These are phyloP conservation scores for Spathaspora gorwiae DNA, from an alignment of 805 yeast species.

Conservation along the genomic window DNA sequence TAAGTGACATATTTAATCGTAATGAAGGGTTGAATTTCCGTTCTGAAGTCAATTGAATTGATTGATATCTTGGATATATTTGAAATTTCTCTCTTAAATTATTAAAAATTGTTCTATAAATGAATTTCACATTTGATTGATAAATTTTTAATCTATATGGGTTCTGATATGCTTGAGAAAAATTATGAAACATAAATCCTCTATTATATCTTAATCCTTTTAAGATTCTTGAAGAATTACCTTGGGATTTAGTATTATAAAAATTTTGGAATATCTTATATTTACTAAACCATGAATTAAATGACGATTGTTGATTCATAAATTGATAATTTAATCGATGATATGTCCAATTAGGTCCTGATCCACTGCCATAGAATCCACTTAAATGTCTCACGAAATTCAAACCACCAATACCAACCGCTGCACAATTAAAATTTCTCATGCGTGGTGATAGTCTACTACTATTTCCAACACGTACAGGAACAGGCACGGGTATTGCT, in stretches of 20 bases:
- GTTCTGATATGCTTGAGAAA: slow-evolving; percentile 19
- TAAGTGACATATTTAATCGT: slow-evolving; percentile 26
- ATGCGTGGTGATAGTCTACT: background rate
- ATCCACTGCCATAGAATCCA: background rate
- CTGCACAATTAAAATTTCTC: background rate
- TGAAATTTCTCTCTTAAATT: slow-evolving; percentile 7
- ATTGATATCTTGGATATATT: background rate
- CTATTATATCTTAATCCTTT: slow-evolving; percentile 3
- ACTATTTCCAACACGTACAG: slow-evolving; percentile 13
- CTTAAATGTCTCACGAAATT: background rate
- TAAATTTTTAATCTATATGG: slow-evolving; percentile 16
- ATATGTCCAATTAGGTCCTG: slow-evolving; percentile 1
- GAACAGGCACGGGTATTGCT: slow-evolving; percentile 35
- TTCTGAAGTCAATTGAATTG: background rate
- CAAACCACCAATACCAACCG: background rate
- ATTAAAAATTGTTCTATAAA: slow-evolving; percentile 16
- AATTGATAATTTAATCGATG: background rate
- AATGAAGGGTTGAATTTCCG: slow-evolving; percentile 8
- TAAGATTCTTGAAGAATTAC: slow-evolving; percentile 2
- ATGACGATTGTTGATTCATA: background rate
- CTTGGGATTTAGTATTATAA: background rate
- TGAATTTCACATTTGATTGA: slow-evolving; percentile 14
- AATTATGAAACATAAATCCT: slow-evolving; percentile 20
- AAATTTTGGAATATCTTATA: slow-evolving; percentile 2
- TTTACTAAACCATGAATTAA: slow-evolving; percentile 14